These are phyloP conservation scores for Colletotrichum spaethianum DNA, from an alignment of 2,329 filamentous ascomycete species.

Conservation along the genomic window DNA sequence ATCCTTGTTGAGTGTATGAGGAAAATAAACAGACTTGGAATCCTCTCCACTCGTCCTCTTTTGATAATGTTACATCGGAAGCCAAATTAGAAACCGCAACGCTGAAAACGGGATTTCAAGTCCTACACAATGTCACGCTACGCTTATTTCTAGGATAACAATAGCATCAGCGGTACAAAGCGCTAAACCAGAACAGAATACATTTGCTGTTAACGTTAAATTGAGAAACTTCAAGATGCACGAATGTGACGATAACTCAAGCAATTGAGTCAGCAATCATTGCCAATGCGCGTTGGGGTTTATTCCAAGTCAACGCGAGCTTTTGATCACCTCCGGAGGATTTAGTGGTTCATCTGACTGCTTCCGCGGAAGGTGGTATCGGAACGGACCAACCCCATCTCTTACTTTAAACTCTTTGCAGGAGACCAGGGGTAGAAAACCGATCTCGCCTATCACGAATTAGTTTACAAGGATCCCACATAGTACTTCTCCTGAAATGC, in stretches of 20 bases:
- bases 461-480: neutral
- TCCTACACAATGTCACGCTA: too few relatives aligned
- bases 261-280: neutral
- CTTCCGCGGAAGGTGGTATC: neutral
- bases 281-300: neutral
- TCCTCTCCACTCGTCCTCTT: too few relatives aligned
- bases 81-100: too few relatives aligned
- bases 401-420: neutral
- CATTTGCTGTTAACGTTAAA: neutral
- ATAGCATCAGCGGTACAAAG: too few relatives aligned
- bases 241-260: neutral
- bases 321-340: neutral
- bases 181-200: neutral
- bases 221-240: neutral
- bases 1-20: too few relatives aligned
- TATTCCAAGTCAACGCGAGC: neutral
- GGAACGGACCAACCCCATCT: neutral
- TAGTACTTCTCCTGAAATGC: neutral
- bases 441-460: too few relatives aligned
- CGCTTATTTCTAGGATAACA: too few relatives aligned
- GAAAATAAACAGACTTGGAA: too few relatives aligned
- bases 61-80: too few relatives aligned
- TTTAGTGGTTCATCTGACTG: neutral
- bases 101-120: too few relatives aligned
- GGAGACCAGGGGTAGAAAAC: too few relatives aligned